Conservation (phyloP, 139 green algal species). For the Picochlorum sp. region DNA sequence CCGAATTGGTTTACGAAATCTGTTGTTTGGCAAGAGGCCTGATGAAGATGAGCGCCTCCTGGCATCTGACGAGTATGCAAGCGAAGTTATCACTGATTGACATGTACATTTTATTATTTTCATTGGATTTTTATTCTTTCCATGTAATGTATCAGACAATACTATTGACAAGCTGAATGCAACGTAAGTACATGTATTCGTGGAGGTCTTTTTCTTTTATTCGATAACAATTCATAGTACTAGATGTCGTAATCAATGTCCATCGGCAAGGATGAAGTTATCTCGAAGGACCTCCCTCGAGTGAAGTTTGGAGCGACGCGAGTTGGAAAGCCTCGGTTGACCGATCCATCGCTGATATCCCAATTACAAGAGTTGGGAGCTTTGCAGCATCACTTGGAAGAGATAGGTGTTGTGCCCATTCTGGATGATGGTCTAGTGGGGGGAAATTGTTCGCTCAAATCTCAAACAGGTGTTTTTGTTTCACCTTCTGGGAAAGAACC, state of each 20-base stretch:
- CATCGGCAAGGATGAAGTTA: neutral
- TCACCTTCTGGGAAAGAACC: neutral
- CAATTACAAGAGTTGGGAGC: slow-evolving; percentile 5
- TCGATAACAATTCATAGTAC: too few species aligned
- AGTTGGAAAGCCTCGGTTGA: neutral
- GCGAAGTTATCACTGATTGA: slow-evolving; percentile 10
- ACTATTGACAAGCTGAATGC: too few species aligned
- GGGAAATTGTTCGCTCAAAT: slow-evolving; percentile 17
- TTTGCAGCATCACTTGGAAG: slow-evolving; percentile 10
- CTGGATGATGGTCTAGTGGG: slow-evolving; percentile 27
- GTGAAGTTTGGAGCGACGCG: neutral
- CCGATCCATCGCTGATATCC: neutral
- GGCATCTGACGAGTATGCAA: slow-evolving; percentile 8
- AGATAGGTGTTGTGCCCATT: slow-evolving; percentile 6
- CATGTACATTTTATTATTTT: neutral
- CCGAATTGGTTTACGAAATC: neutral
- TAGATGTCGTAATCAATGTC: neutral
- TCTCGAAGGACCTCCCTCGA: neutral
- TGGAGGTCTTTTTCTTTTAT: too few species aligned
- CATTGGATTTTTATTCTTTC: too few species aligned
- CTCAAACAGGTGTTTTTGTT: slow-evolving; percentile 1
- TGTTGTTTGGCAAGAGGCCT: neutral
- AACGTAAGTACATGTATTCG: too few species aligned
- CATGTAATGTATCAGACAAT: too few species aligned
- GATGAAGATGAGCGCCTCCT: neutral